Conservation (phyloP, 2,329 filamentous ascomycete genomes). For the Fusarium secorum region DNA sequence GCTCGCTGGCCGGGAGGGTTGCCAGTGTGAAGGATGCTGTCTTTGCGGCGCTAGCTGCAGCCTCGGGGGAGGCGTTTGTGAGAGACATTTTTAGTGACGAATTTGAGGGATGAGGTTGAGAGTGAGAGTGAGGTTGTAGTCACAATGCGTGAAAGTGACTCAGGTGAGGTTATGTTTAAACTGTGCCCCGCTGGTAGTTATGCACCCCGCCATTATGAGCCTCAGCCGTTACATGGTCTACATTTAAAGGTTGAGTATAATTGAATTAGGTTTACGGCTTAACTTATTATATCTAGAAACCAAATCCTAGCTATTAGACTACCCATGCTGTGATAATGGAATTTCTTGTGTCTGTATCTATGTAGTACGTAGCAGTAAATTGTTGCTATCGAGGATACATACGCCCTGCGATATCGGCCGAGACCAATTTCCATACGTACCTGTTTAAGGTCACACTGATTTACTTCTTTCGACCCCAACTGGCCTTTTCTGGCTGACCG, state of each 20-base stretch:
- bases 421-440: background rate
- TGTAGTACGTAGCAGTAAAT: background rate
- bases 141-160: conserved; percentile 20
- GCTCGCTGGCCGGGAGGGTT: conserved; percentile 75
- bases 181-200: conserved; percentile 29
- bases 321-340: background rate
- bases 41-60: conserved; percentile 81
- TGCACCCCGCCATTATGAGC: conserved; percentile 38
- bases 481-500: background rate
- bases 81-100: conserved; percentile 73
- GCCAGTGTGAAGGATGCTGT: conserved; percentile 83
- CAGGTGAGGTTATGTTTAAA: conserved; percentile 9
- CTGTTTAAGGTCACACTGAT: background rate
- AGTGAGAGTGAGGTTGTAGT: background rate
- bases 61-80: conserved; percentile 80
- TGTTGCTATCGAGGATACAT: background rate
- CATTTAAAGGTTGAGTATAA: background rate
- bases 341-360: background rate
- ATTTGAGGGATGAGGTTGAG: background rate
- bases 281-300: too few relatives aligned
- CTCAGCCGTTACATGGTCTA: background rate
- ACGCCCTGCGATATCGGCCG: conserved; percentile 18
- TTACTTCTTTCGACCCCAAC: background rate
- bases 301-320: background rate
- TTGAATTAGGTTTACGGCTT: background rate